These are phyloP conservation scores for Trichoderma endophyticum DNA, from an alignment of 2,329 filamentous ascomycete species.

Conservation along the genomic window DNA sequence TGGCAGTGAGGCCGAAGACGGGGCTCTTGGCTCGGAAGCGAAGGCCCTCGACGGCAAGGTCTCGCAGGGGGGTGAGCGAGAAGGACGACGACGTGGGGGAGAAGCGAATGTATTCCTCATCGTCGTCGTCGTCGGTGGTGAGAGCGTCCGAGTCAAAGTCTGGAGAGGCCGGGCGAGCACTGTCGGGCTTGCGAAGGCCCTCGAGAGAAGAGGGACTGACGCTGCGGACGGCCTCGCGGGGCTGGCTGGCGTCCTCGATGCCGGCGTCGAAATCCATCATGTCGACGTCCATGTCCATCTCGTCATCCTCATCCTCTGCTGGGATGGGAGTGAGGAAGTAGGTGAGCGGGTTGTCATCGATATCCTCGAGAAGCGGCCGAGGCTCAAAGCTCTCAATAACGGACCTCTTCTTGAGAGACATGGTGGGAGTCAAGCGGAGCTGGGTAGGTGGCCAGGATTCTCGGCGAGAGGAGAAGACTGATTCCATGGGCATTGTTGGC, in stretches of 20 bases:
- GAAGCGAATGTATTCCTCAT: constrained; percentile 51
- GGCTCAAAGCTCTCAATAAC: constrained; percentile 41
- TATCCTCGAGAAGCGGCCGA: constrained; percentile 45
- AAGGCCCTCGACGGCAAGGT: constrained; percentile 39
- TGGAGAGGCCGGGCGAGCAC: constrained; percentile 34
- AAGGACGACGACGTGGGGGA: constrained; percentile 38
- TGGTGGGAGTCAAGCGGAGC: constrained; percentile 43
- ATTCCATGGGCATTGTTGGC: constrained; percentile 35
- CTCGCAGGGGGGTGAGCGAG: constrained; percentile 42
- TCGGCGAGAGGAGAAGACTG: constrained; percentile 34
- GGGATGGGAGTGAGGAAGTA: constrained; percentile 55
- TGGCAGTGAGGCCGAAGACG: constrained; percentile 30
- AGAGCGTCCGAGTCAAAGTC: constrained; percentile 42
- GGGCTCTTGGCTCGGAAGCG: constrained; percentile 32
- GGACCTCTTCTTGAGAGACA: constrained; percentile 29
- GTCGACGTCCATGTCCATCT: constrained; percentile 39
- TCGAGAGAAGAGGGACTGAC: constrained; percentile 56
- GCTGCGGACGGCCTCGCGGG: constrained; percentile 48
- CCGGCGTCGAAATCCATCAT: constrained; percentile 56
- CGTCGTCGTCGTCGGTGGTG: constrained; percentile 45
- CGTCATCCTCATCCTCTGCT: constrained; percentile 43
- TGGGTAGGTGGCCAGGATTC: constrained; percentile 55
- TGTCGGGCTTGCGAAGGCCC: constrained; percentile 44
- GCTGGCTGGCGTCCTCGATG: constrained; percentile 50
- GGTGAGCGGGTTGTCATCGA: constrained; percentile 52